Base-by-base conservation (phyloP, 352 stramenopile genomes). In the Aphanomyces cochlioides region DNA sequence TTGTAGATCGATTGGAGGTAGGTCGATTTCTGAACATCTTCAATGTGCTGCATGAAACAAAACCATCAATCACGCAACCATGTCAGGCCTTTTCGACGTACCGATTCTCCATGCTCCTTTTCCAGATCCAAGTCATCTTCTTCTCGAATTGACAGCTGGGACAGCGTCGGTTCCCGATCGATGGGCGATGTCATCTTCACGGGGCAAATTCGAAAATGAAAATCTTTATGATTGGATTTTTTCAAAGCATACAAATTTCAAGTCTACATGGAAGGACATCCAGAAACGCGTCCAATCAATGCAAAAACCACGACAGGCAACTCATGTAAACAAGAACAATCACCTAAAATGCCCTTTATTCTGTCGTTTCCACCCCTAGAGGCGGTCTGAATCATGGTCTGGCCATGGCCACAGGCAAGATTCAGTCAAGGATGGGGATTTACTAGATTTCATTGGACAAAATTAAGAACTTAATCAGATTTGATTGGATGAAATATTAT, bases 1-100 rank as follows among this genome's bases (percentile, higher is more conserved):
- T 66, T 66, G 57, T 66, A 66, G 57, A 66, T 66, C 36, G 57
- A 66, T 40, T 66, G 57, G 19, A 66, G 38, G 38, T 66, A 66
- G 12, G 21, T 40, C 21, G 37, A 48, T 40, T 66, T 66, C 3
- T 66, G 21, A 8, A 53, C 38, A 21, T 66, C 57, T 21, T 66
- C 57, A 7, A 47, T 13, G n/a, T 66, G 19, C 57, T 66, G 50
- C 36, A 21, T 3, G 7, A 5, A 19, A 37, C 28, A 21, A 21
- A 43, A 15, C 19, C 21, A 48, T 19, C 15, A 28, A 28, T 28
- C 28, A 28, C 28, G 28, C 28, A 28, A 28, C 28, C 28, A 28
- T 28, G 28, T 2, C 28, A 28, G 0, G 28, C 2, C 28, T 28
- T 28, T 28, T 28, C 28, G 28, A 28, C 28, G 28, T 28, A 28